Conservation (phyloP, 305 asterid genomes). For the Andrographis paniculata region DNA sequence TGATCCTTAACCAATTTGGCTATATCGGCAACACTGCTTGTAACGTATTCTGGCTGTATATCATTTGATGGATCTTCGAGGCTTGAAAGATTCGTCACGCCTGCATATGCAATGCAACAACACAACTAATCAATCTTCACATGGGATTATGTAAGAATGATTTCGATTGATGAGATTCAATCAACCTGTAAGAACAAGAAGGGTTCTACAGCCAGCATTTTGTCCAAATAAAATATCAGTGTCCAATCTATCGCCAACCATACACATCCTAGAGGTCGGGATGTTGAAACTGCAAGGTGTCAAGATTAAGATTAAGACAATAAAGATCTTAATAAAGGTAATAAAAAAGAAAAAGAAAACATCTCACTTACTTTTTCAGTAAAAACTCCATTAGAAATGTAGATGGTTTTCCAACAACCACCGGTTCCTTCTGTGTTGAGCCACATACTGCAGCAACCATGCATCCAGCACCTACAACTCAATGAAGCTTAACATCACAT, state of each 20-base stretch:
- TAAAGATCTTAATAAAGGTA: background rate
- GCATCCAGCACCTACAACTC: slow-evolving; percentile 86
- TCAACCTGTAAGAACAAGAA: slow-evolving; percentile 82
- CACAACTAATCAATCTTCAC: background rate
- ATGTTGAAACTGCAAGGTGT: slow-evolving; percentile 49
- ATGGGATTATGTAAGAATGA: background rate
- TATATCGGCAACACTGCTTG: no score
- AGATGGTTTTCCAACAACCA: slow-evolving; percentile 87
- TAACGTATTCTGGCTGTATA: slow-evolving; percentile 52
- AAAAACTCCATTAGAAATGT: slow-evolving; percentile 86
- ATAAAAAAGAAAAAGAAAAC: background rate
- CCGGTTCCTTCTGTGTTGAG: slow-evolving; percentile 72
- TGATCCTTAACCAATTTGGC: no score
- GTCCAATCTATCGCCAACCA: slow-evolving; percentile 93
- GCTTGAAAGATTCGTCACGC: slow-evolving; percentile 50
- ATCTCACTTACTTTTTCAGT: slow-evolving; percentile 53
- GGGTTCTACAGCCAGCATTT: slow-evolving; percentile 78
- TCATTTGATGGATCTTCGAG: slow-evolving; percentile 47
- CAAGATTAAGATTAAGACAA: background rate
- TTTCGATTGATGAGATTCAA: background rate
- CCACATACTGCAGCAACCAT: slow-evolving; percentile 95
- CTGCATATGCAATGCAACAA: slow-evolving; percentile 33
- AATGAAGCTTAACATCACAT: background rate
- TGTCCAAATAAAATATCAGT: slow-evolving; percentile 82
- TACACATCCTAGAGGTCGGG: slow-evolving; percentile 78